Base-by-base conservation (phyloP, 495 filamentous ascomycete genomes). In the Xylaria flabelliformis region DNA sequence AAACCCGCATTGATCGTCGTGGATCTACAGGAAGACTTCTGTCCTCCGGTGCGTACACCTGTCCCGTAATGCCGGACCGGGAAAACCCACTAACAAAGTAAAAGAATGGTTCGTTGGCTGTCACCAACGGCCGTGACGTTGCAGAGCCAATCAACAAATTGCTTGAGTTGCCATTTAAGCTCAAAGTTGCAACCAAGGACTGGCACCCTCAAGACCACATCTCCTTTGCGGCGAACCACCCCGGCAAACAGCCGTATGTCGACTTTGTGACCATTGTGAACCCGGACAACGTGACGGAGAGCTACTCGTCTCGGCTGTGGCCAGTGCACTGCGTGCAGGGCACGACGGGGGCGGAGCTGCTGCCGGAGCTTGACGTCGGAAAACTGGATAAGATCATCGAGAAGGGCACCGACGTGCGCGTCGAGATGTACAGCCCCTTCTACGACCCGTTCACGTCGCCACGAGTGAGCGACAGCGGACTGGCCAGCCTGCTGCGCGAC, bases 11-110 rank as follows among this genome's bases (percentile, higher is more conserved):
- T 86, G 58, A 77, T 98, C 46, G 86, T 97, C 9, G 90, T 98
- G 26, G 95, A 98, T 80, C 85, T 97, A 82, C 96, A 99, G 83
- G 93, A 97, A 80, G 96, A 98, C 84, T 99, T 99, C 82, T 97
- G 94, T 81, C 93, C 93, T 71, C 95, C 95, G 32, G 93, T 96
- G 80, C 79, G 89, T 83, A 56, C 41, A 48, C 50, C 62, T 26
- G 51, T 29, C 36, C 53, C 13, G 32, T 29, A 10, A 39, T 10
- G 17, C n/a, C 44, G 48, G 69, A 19, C 34, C 58, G 34, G 58
- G n/a, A 41, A 50, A 58, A 24, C 3, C 71, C 63, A 53, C 72
- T 77, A 53, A 74, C 67, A 34, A 34, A 9, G 21, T 36, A 29
- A 29, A 69, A 97, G 94, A 88, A 91, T 77, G 96, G 96, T 65